Base-by-base conservation (phyloP, 176 grass and related monocot species). In the Canna indica region DNA sequence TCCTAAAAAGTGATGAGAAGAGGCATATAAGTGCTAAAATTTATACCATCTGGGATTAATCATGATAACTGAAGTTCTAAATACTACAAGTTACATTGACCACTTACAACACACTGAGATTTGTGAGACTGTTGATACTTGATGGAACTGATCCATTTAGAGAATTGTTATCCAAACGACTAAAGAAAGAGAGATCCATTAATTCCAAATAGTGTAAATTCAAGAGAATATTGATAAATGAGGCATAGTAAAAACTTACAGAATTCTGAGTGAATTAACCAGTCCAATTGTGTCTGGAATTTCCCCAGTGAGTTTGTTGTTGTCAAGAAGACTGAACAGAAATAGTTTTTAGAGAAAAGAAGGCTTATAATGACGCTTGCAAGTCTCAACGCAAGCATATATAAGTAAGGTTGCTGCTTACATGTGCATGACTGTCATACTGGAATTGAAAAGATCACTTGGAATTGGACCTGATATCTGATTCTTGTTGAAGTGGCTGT, bases 401-500 rank as follows among this genome's bases (percentile, higher is more conserved):
- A 64, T 48, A 0, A 62, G 36, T 67, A 14, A 1, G 50, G 64
- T 48, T 82, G 53, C 26, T 65, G 31, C 94, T 92, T 76, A 99
- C 94, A 99, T 33, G 74, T 99, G 94, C 71, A 88, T 85, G 46
- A 90, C 69, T n/a, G 48, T 71, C 86, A 99, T 88, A 75, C 90
- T 67, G 4, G 86, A 72, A 80, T 75, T 88, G 80, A 99, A 99
- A 48, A 99, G 86, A 33, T 75, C 56, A 33, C 82, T 78, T 71
- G 95, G 85, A 59, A 99, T 99, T n/a, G 78, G 16, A 72, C 82
- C 90, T 48, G 95, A 85, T 77, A 94, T 75, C 44, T 94, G 77
- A 59, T 99, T 99, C 34, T 90, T 90, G 74, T 86, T 93, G 68
- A 99, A 90, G 72, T 99, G 95, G 59, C 95, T 99, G 80, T 56